Evolutionary conservation across 108 stramenopile genomes (phyloP).

Genomic region (Asterionellopsis glacialis): DNA sequence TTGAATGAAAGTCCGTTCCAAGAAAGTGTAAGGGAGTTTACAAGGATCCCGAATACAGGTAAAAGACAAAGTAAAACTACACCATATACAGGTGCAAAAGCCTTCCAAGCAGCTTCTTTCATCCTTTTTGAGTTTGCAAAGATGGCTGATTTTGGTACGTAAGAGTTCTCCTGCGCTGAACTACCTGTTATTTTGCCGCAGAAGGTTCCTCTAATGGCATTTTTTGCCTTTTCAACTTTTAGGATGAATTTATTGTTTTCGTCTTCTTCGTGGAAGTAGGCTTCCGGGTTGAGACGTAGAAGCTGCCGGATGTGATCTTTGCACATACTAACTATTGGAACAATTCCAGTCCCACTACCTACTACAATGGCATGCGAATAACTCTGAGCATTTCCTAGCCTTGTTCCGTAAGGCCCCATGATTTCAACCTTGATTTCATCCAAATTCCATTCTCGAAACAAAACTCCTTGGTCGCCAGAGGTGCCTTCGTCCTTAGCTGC

Average conservation of each 20-base stretch:
- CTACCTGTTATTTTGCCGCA: too few relatives aligned
- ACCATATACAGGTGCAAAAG: conserved; percentile 21
- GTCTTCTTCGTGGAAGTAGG: conserved; percentile 10
- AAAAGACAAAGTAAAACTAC: conserved; percentile 20
- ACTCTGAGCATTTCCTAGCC: conserved; percentile 13
- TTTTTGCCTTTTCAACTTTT: conserved; percentile 12
- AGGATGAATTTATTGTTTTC: conserved; percentile 8
- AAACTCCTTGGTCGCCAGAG: not conserved
- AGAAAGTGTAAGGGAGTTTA: conserved; percentile 24
- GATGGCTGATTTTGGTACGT: too few relatives aligned
- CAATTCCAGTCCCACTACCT: conserved; percentile 39
- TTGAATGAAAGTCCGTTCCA: conserved; percentile 29
- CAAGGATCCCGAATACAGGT: conserved; percentile 20
- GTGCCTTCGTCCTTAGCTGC: too few relatives aligned
- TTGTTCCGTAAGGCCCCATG: conserved; percentile 44
- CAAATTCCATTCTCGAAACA: conserved; percentile 1
- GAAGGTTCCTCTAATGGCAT: conserved; percentile 13
- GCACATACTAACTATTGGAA: conserved; percentile 33
- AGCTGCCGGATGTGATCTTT: conserved; percentile 30
- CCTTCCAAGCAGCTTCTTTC: not conserved
- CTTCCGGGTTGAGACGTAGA: conserved; percentile 14
- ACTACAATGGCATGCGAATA: conserved; percentile 32
- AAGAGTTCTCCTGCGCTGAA: too few relatives aligned
- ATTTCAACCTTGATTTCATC: conserved; percentile 13
- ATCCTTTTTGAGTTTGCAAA: too few relatives aligned